Base-by-base conservation (phyloP, 306 rosid genomes). In the Dryas alaskensis region DNA sequence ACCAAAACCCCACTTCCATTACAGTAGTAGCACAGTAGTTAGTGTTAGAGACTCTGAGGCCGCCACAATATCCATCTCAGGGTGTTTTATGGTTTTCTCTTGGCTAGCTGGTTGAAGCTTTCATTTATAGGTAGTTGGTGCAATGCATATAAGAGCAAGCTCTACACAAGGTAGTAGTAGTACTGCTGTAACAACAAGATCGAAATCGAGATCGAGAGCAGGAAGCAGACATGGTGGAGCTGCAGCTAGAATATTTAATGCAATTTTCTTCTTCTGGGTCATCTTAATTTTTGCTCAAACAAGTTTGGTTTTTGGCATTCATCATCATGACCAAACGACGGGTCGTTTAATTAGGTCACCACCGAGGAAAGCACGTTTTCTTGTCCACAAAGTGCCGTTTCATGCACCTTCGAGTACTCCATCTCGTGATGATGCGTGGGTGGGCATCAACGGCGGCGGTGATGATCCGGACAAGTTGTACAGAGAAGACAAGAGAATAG, bases 191-290 rank as follows among this genome's bases (percentile, higher is more conserved):
- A 50, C 54, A 50, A 27, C 65, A 60, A 65, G 71, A 81, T 31
- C 37, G 3, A 31, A 2, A 31, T 31, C 37, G 37, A 31, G 37
- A 31, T 31, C 37, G 74, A 79, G 80, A 74, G 79, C 60, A 68
- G 72, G 72, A 37, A 78, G 76, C 27, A 60, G 46, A 60, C 10
- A 42, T 39, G 46, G 50, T 44, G 9, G 71, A 57, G 62, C 60
- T 50, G 68, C 49, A 44, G 74, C 65, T 68, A 60, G 74, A 42
- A 70, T 43, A 60, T 45, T 68, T 49, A 31, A 31, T 31, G 72
- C 82, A 42, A 70, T 87, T 60, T 72, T 92, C 80, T 70, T 86
- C 77, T 55, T 90, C 72, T 92, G 92, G 92, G 79, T 87, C 79
- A 37, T 86, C 65, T 79, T 87, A 73, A 70, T 90, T 78, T 81